Conservation (phyloP, 1,284 basidiomycete genomes). For the Amylostereum areolatum region DNA sequence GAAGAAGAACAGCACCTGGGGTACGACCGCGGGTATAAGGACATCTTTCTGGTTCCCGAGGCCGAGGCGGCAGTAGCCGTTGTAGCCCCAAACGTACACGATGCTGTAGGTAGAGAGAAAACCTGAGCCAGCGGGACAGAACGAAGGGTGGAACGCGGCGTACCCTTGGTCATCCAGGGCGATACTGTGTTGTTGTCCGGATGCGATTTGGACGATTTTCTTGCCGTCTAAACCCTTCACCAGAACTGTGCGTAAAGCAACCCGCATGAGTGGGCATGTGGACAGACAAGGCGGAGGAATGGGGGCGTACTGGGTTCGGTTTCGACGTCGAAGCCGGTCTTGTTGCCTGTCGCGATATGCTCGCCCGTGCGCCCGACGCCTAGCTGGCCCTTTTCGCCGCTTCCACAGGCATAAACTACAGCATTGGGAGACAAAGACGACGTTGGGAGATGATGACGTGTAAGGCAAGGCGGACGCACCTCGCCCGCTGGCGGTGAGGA, state of each 20-base stretch:
- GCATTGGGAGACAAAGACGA: not conserved
- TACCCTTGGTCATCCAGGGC: constrained; percentile 77
- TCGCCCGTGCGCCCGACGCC: constrained; percentile 90
- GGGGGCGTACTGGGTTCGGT: constrained; percentile 55
- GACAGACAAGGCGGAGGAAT: constrained; percentile 5
- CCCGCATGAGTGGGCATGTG: constrained; percentile 7
- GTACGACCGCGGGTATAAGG: constrained; percentile 70
- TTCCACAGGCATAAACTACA: constrained; percentile 82
- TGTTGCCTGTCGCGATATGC: constrained; percentile 79
- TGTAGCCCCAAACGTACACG: constrained; percentile 86
- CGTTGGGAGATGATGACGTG: constrained; percentile 2
- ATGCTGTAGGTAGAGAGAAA: constrained; percentile 30
- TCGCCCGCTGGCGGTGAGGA: constrained; percentile 77
- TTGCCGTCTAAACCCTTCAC: constrained; percentile 70
- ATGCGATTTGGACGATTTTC: constrained; percentile 76
- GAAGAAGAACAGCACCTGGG: constrained; percentile 41
- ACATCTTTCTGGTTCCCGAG: constrained; percentile 82
- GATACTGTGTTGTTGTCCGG: constrained; percentile 82
- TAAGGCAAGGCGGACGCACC: constrained; percentile 32
- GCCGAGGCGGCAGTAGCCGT: constrained; percentile 76
- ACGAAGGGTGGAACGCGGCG: constrained; percentile 14
- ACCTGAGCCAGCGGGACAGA: constrained; percentile 3
- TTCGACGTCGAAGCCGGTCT: constrained; percentile 79
- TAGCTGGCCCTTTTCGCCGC: constrained; percentile 88
- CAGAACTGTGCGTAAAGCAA: constrained; percentile 39